Evolutionary conservation across 305 asterid genomes (phyloP).

Genomic region (Fraxinus velutina): DNA sequence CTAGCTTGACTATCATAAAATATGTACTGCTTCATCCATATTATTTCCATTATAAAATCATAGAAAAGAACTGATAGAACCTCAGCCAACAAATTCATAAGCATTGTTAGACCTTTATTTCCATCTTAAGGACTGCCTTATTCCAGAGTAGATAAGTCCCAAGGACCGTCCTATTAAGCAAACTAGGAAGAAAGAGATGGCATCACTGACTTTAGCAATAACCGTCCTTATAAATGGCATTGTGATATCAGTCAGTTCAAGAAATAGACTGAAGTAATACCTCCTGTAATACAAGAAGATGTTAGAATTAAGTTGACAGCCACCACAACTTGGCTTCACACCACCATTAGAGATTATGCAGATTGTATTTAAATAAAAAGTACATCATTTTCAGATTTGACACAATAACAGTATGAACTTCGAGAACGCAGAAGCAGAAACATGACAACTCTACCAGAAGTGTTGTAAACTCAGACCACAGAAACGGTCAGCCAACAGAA

Average conservation of each 20-base stretch:
- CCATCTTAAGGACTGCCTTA: slow-evolving; percentile 77
- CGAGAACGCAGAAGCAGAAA: slow-evolving; percentile 16
- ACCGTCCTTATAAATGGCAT: slow-evolving; percentile 67
- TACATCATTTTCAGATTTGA: neutral
- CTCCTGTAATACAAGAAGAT: slow-evolving; percentile 55
- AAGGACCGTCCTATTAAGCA: slow-evolving; percentile 82
- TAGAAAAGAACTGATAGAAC: slow-evolving; percentile 10
- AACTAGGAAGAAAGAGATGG: slow-evolving; percentile 81
- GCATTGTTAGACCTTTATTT: slow-evolving; percentile 42
- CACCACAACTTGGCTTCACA: slow-evolving; percentile 7
- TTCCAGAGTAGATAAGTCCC: slow-evolving; percentile 89
- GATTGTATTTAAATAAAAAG: neutral
- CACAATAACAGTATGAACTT: neutral
- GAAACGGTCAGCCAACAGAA: neutral
- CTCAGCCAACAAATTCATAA: slow-evolving; percentile 17
- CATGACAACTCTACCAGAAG: neutral
- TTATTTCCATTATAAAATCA: slow-evolving; percentile 7
- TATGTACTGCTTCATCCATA: slow-evolving; percentile 9
- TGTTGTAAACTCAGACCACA: slow-evolving; percentile 10
- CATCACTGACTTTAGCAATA: slow-evolving; percentile 77
- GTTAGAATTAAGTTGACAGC: slow-evolving; percentile 4
- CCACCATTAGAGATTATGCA: neutral
- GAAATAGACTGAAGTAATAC: slow-evolving; percentile 88
- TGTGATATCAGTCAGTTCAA: slow-evolving; percentile 79
- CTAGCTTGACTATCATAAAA: neutral